A percentile compares a stretch with the other conserved stretches of the same genome.
Evolutionary conservation across 202 grass and related monocot species (phyloP).

Genomic region (Hordeum pubiflorum): DNA sequence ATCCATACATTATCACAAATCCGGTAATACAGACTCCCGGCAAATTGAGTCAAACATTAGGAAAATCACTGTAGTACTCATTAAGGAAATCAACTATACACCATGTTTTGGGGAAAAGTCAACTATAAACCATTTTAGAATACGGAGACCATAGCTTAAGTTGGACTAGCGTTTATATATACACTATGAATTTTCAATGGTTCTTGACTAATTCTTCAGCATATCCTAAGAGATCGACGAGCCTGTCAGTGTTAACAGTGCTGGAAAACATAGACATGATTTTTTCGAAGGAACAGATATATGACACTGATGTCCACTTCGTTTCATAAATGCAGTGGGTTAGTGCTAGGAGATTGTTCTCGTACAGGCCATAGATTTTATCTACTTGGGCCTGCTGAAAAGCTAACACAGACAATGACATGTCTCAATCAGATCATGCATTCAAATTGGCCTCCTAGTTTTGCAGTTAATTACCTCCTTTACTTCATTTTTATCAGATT

Average conservation of each 20-base stretch:
- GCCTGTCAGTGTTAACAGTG: not conserved
- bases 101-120: not conserved
- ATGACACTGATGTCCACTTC: not conserved
- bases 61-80: not conserved
- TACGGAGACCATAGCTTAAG: not conserved
- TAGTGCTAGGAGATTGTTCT: not conserved
- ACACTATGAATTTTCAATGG: not conserved
- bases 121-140: not conserved
- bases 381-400: constrained; percentile 17
- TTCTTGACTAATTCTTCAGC: not conserved
- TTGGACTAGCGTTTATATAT: not conserved
- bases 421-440: constrained; percentile 17
- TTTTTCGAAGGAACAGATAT: not conserved
- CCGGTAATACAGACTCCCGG: not conserved
- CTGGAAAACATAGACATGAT: not conserved
- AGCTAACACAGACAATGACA: constrained; percentile 20
- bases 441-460: constrained; percentile 8
- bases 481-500: too few relatives aligned
- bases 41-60: not conserved
- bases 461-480: constrained; percentile 17
- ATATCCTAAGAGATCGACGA: not conserved
- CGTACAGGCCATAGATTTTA: constrained; percentile 1
- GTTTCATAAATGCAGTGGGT: not conserved
- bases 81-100: not conserved
- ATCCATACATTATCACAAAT: constrained; percentile 30